These are phyloP conservation scores for Pichia cephalocereana DNA, from an alignment of 805 yeast genomes.

Conservation along the genomic window DNA sequence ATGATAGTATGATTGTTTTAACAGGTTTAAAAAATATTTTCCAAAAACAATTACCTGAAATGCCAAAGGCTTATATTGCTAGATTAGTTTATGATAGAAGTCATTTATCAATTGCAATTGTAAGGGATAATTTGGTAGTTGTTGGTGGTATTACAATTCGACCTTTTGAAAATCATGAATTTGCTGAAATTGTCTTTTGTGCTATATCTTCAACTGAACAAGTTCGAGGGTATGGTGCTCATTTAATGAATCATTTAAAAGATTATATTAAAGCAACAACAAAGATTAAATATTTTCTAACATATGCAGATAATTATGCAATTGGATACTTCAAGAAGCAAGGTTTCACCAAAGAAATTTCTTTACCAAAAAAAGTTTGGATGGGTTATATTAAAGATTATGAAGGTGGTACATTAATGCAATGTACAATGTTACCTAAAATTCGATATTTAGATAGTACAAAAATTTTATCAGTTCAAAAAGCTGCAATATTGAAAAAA, in stretches of 20 bases:
- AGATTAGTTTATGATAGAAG: slow-evolving; percentile 89
- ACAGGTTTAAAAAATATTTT: slow-evolving; percentile 95
- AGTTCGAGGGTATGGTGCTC: slow-evolving; percentile 98
- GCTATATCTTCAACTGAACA: slow-evolving; percentile 97
- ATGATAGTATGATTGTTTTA: slow-evolving; percentile 80
- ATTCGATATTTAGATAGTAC: slow-evolving; percentile 84
- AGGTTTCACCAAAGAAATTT: slow-evolving; percentile 92
- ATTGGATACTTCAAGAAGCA: slow-evolving; percentile 98
- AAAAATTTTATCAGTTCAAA: slow-evolving; percentile 77
- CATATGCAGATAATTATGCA: slow-evolving; percentile 98
- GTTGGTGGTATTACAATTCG: slow-evolving; percentile 97
- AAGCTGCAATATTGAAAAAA: slow-evolving; percentile 82
- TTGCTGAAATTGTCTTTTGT: slow-evolving; percentile 98
- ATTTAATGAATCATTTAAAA: slow-evolving; percentile 93
- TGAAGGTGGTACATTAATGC: slow-evolving; percentile 98
- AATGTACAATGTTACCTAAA: slow-evolving; percentile 86
- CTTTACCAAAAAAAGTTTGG: slow-evolving; percentile 82
- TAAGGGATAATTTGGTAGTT: slow-evolving; percentile 85
- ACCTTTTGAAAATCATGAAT: slow-evolving; percentile 82
- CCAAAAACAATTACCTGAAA: slow-evolving; percentile 94
- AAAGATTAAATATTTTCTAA: slow-evolving; percentile 74
- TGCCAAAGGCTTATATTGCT: slow-evolving; percentile 97
- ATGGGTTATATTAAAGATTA: slow-evolving; percentile 98
- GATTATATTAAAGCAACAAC: slow-evolving; percentile 90
- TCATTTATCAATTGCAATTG: slow-evolving; percentile 93